phyloP scores from a whole-genome alignment of 768 basidiomycete species.

The Mycena leptocephala region DNA sequence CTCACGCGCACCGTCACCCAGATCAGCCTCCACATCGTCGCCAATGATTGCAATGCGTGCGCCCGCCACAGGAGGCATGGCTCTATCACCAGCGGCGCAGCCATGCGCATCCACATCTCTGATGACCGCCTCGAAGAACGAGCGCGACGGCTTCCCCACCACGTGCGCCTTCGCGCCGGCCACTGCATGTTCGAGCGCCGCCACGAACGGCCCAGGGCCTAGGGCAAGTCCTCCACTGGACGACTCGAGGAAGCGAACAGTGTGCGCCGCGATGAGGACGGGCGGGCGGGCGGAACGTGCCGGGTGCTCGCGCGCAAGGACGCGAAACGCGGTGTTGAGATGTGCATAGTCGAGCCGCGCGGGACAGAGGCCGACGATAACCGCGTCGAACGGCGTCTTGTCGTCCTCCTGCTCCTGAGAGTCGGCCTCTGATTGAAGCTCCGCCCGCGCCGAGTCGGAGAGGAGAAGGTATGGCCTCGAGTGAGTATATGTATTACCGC shows the following conservation, averaged over 20 bases:
- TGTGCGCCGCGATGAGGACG: slow-evolving; percentile 70
- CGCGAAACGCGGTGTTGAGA: slow-evolving; percentile 78
- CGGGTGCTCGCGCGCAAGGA: slow-evolving; percentile 64
- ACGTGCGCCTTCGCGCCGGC: slow-evolving; percentile 52
- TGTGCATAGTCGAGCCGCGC: slow-evolving; percentile 64
- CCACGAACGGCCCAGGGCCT: slow-evolving; percentile 81
- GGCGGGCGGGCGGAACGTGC: slow-evolving; percentile 31
- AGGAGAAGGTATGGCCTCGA: slow-evolving; percentile 72
- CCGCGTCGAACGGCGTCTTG: slow-evolving; percentile 63
- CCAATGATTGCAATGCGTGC: slow-evolving; percentile 69
- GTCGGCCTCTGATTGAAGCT: slow-evolving; percentile 44
- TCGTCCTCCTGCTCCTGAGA: slow-evolving; percentile 8
- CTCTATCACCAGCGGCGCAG: neutral
- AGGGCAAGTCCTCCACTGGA: slow-evolving; percentile 69
- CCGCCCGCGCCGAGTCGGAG: slow-evolving; percentile 63
- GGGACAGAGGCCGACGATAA: slow-evolving; percentile 78
- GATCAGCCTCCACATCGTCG: slow-evolving; percentile 77
- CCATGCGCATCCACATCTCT: slow-evolving; percentile 49
- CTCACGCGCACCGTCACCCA: slow-evolving; percentile 74
- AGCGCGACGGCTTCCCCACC: slow-evolving; percentile 76
- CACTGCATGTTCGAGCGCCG: slow-evolving; percentile 70
- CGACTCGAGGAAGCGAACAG: slow-evolving; percentile 56
- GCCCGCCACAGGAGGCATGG: neutral
- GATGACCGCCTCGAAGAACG: slow-evolving; percentile 75
- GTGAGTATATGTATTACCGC: slow-evolving; percentile 2